Conservation (phyloP, 202 grass and related monocot species). For the Thinopyrum obtusiflorum region DNA sequence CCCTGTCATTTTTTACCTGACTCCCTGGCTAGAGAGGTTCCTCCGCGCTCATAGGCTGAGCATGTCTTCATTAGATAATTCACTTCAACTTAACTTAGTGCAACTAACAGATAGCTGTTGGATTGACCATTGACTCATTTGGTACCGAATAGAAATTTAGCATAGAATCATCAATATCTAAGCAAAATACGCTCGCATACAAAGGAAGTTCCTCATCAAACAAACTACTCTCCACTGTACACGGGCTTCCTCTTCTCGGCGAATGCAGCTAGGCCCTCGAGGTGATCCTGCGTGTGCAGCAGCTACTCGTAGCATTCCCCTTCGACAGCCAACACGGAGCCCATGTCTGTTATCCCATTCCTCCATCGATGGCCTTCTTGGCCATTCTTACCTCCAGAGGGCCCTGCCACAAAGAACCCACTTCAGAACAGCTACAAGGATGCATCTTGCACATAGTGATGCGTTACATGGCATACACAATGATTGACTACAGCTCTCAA, state of each 20-base stretch:
- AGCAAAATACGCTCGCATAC: too few relatives aligned
- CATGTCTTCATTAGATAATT: too few relatives aligned
- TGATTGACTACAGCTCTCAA: background rate
- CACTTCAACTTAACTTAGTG: too few relatives aligned
- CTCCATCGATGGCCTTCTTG: constrained; percentile 58
- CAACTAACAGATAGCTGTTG: too few relatives aligned
- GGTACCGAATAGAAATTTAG: too few relatives aligned
- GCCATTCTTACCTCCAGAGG: constrained; percentile 75
- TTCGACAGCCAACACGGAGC: constrained; percentile 48
- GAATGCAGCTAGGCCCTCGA: constrained; percentile 32
- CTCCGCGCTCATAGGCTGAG: too few relatives aligned
- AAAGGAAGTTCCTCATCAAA: too few relatives aligned
- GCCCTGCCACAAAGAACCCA: constrained; percentile 40
- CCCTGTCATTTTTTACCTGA: too few relatives aligned
- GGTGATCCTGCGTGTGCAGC: constrained; percentile 59
- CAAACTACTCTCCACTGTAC: constrained; percentile 48
- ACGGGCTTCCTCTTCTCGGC: constrained; percentile 64
- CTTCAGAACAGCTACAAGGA: background rate
- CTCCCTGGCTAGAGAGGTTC: too few relatives aligned
- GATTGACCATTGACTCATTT: too few relatives aligned
- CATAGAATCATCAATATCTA: too few relatives aligned
- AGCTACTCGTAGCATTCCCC: constrained; percentile 61
- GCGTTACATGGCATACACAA: background rate
- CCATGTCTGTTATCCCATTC: constrained; percentile 32
- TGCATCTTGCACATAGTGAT: background rate